Percentiles rank a stretch among this genome's conserved stretches.
phyloP scores from a whole-genome alignment of 345 rosid species.

The Eucalyptus sp. region DNA sequence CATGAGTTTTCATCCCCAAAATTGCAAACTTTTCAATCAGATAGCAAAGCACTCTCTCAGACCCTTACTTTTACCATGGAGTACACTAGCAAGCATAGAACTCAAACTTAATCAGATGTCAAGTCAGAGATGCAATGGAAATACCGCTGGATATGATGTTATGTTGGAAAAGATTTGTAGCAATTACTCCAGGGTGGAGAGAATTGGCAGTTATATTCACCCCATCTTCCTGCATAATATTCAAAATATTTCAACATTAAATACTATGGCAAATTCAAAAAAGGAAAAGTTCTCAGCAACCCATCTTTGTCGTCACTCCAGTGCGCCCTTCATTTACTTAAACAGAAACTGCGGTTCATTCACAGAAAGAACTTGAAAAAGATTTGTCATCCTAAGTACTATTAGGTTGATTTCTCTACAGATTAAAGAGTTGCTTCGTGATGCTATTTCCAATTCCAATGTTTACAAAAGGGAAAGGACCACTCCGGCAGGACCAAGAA shows the following conservation, averaged over 20 bases:
- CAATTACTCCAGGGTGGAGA: conserved; percentile 65
- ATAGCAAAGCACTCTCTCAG: background rate
- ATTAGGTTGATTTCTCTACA: background rate
- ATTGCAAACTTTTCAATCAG: background rate
- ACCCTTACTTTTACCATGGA: background rate
- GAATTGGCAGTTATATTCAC: conserved; percentile 55
- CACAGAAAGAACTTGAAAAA: background rate
- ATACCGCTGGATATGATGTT: conserved; percentile 29
- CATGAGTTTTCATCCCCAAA: background rate
- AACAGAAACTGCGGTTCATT: background rate
- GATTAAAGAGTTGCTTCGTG: background rate
- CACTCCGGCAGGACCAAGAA: background rate
- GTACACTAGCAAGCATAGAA: background rate
- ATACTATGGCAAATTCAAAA: background rate
- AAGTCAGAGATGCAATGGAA: background rate
- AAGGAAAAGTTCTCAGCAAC: background rate
- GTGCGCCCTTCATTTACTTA: background rate
- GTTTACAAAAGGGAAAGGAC: background rate
- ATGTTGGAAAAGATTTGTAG: conserved; percentile 52
- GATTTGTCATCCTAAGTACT: background rate
- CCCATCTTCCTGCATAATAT: conserved; percentile 41
- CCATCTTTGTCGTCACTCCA: background rate
- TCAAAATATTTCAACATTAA: background rate
- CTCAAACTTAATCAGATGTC: background rate
- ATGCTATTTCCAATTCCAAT: background rate